Evolutionary conservation across 1,139 yeast genomes (phyloP).

Genomic region (Diutina neorugosa): DNA sequence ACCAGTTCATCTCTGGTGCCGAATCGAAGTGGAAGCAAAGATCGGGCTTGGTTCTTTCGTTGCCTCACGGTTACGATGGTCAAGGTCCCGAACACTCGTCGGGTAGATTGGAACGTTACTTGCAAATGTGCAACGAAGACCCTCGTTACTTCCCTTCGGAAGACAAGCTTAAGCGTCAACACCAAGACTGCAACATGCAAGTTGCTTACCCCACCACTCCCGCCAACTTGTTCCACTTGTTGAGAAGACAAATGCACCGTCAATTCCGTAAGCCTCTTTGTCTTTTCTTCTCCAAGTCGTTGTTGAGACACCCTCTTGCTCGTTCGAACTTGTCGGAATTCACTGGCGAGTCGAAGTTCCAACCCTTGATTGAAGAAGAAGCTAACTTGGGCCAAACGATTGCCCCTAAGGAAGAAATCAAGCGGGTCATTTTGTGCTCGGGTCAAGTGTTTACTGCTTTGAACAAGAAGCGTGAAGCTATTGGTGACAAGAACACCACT

Average conservation of each 20-base stretch:
- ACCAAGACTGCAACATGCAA: conserved; percentile 97
- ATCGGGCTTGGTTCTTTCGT: conserved; percentile 86
- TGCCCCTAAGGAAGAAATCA: conserved; percentile 71
- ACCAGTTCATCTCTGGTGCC: conserved; percentile 94
- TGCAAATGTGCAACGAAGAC: conserved; percentile 93
- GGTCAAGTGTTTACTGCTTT: conserved; percentile 96
- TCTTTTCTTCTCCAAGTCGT: conserved; percentile 82
- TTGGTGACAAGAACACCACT: conserved; percentile 75
- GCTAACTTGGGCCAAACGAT: conserved; percentile 67
- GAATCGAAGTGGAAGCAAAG: conserved; percentile 99
- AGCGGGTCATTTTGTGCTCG: conserved; percentile 71
- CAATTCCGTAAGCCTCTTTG: conserved; percentile 96
- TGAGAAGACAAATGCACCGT: conserved; percentile 99
- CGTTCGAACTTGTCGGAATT: conserved; percentile 76
- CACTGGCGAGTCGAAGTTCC: conserved; percentile 85
- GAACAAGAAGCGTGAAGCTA: conserved; percentile 72
- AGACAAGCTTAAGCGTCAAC: conserved; percentile 89
- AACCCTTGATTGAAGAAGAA: conserved; percentile 85
- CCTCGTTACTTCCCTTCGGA: conserved; percentile 85
- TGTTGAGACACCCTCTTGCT: conserved; percentile 96
- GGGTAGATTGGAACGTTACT: conserved; percentile 93
- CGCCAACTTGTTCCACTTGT: conserved; percentile 87
- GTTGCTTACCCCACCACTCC: conserved; percentile 98
- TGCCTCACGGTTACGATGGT: conserved; percentile 99
- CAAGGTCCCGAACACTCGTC: conserved; percentile 99